Evolutionary conservation across 106 monocot genomes (phyloP), one percentile per base, ranked within the genome.

Genomic region (Acorus calamus): DNA sequence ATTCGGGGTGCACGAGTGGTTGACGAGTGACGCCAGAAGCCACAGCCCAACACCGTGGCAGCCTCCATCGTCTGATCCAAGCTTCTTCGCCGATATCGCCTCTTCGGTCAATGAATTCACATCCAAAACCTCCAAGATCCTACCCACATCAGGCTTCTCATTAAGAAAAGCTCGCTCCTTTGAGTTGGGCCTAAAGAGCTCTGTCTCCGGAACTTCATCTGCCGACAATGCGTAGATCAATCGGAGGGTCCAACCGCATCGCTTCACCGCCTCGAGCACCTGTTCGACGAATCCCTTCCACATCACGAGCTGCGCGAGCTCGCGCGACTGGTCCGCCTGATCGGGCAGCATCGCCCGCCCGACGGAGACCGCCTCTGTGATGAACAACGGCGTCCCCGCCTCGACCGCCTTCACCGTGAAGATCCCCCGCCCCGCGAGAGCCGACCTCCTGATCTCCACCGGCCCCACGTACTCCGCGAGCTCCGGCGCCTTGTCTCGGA

Each of bases 281-380:
- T 67, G 72, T 45, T 80, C 84, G 12, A 96, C 87, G 44, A 96
- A 79, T 61, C 82, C 82, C 73, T 96, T 96, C 94, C 94, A 96
- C 84, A 96, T 73, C 47, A 80, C 87, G 69, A 96, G 71, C 48
- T 79, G 74, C 2, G 73, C 80, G 49, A 44, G 53, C 10, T 74
- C 56, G 4, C 59, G 65, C 4, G 65, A 53, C 45, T 53, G 69
- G 14, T 13, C 46, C 3, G 42, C 56, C 7, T n/a, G 8, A 56
- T 79, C 77, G 0, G 89, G 86, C 14, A 86, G 55, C 4, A 94
- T 84, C 4, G 75, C 86, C 65, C 94, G 74, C 41, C 82, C 84
- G 41, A 76, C 61, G 13, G 70, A 84, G 14, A 96, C 76, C 0
- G 94, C 87, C 64, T 82, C 84, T 3, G 90, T 80, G 44, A 86